A percentile compares a stretch with the other conserved stretches of the same genome.
Evolutionary conservation across 106 monocot genomes (phyloP).

Genomic region (Gastrodia elata): DNA sequence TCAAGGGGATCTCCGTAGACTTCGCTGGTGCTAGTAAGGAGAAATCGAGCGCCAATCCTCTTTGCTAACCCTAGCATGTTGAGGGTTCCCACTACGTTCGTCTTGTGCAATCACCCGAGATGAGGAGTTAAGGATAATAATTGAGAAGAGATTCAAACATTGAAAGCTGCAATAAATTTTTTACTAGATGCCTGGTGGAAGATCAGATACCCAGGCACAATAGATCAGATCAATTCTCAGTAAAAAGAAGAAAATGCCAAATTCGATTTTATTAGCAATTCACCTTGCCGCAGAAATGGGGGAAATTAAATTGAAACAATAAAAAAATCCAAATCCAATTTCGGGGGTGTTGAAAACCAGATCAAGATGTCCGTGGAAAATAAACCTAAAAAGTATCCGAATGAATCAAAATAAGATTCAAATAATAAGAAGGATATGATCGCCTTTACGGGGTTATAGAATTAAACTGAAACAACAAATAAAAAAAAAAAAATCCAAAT

Average conservation of each 20-base stretch:
- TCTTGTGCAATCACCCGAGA: constrained; percentile 46
- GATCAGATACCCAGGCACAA: not conserved
- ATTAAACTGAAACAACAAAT: not conserved
- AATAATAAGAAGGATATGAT: too few species aligned
- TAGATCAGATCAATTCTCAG: not conserved
- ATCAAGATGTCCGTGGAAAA: too few species aligned
- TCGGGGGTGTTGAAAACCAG: not conserved
- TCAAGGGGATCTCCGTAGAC: constrained; percentile 91
- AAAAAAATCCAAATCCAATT: not conserved
- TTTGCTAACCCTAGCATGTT: constrained; percentile 94
- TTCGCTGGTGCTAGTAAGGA: constrained; percentile 93
- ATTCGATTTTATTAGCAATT: not conserved
- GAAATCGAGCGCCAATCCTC: constrained; percentile 74
- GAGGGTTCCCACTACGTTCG: constrained; percentile 86
- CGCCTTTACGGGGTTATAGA: too few species aligned
- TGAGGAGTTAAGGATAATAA: constrained; percentile 11
- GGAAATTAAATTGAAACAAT: not conserved
- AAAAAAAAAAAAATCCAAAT: not conserved
- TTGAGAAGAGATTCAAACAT: not conserved
- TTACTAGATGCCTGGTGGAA: not conserved
- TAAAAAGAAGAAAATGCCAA: not conserved
- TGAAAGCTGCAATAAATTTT: not conserved
- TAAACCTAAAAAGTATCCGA: too few species aligned
- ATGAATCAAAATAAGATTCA: too few species aligned
- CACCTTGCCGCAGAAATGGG: not conserved